phyloP scores from a whole-genome alignment of 768 basidiomycete species.

The Amanita rubescens region DNA sequence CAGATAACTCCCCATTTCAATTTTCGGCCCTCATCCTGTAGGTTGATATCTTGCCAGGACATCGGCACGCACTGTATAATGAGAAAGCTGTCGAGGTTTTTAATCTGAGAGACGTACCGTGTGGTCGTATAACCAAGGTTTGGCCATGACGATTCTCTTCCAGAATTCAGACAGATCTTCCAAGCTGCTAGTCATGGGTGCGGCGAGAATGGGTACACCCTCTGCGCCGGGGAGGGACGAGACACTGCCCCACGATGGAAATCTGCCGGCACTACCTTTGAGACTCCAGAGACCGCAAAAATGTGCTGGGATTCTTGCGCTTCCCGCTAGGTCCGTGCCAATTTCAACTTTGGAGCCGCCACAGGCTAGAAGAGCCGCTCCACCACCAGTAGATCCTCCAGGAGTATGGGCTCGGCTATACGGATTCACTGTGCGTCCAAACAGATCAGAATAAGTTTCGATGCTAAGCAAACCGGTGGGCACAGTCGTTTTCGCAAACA shows the following conservation, averaged over 20 bases:
- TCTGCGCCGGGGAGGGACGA: conserved; percentile 49
- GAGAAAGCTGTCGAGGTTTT: background rate
- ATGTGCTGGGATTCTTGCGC: conserved; percentile 65
- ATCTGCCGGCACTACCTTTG: conserved; percentile 52
- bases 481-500: conserved; percentile 57
- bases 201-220: conserved; percentile 42
- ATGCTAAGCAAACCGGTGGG: conserved; percentile 50
- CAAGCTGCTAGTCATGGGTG: conserved; percentile 57
- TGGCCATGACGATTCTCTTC: conserved; percentile 50
- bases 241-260: conserved; percentile 42
- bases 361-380: conserved; percentile 57
- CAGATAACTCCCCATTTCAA: conserved; percentile 57
- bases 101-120: conserved; percentile 34
- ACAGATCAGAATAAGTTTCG: conserved; percentile 53
- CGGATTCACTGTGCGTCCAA: conserved; percentile 57
- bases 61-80: conserved; percentile 38
- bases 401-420: conserved; percentile 43
- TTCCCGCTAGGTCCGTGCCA: conserved; percentile 69
- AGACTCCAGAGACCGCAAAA: conserved; percentile 66
- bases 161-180: conserved; percentile 60
- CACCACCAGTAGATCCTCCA: conserved; percentile 68
- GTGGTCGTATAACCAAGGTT: conserved; percentile 65
- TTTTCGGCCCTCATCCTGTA: conserved; percentile 39
- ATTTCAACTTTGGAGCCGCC: conserved; percentile 63
- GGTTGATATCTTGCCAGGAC: conserved; percentile 40